phyloP scores from a whole-genome alignment of 73 alveolate species.

The Tetrahymena borealis region DNA sequence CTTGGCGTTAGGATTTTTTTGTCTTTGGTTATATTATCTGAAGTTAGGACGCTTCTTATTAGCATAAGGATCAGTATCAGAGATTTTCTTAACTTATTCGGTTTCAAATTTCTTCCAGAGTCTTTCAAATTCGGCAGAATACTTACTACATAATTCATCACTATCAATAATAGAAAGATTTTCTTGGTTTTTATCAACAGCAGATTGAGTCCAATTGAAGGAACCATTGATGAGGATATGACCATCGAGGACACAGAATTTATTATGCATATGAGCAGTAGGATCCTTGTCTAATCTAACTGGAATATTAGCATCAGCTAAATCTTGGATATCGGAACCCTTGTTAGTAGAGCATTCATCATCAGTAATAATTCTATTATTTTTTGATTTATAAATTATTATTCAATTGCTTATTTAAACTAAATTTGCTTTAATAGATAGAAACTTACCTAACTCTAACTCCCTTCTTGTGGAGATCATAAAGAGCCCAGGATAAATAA shows the following conservation, averaged over 20 bases:
- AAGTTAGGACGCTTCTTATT: not conserved
- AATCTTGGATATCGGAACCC: slow-evolving; percentile 75
- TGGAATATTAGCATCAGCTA: slow-evolving; percentile 73
- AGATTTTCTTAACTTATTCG: not conserved
- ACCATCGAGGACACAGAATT: slow-evolving; percentile 85
- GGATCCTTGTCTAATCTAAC: slow-evolving; percentile 76
- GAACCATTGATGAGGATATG: slow-evolving; percentile 85
- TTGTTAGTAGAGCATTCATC: slow-evolving; percentile 77
- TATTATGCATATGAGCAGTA: slow-evolving; percentile 89
- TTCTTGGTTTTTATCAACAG: slow-evolving; percentile 56
- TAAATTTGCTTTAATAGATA: not conserved
- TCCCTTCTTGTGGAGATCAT: slow-evolving; percentile 72
- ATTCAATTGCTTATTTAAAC: not conserved
- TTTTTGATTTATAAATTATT: not conserved
- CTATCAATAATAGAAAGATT: slow-evolving; percentile 48
- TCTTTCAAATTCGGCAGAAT: slow-evolving; percentile 47
- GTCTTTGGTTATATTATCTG: not conserved
- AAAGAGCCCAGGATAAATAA: slow-evolving; percentile 69
- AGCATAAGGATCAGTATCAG: not conserved
- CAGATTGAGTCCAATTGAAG: slow-evolving; percentile 76
- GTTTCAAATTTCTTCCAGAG: slow-evolving; percentile 52
- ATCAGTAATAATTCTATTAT: slow-evolving; percentile 72
- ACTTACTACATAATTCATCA: slow-evolving; percentile 12
- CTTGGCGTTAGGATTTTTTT: not conserved
- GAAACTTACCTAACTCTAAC: slow-evolving; percentile 51